Evolutionary conservation across 768 basidiomycete species (phyloP).

Genomic region (Psilocybe sp.): DNA sequence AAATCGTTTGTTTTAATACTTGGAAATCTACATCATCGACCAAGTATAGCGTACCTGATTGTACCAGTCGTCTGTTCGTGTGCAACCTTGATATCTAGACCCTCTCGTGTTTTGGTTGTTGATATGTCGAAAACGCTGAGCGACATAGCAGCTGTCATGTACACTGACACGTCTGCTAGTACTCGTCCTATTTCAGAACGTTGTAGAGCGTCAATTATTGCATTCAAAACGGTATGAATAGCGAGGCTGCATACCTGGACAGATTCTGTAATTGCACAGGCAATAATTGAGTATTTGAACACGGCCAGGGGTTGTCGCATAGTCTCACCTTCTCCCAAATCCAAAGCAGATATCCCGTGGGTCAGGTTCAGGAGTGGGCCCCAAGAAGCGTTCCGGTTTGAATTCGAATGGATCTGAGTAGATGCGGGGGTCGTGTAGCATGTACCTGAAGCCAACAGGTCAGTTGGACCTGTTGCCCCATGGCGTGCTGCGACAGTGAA

Average conservation of each 20-base stretch:
- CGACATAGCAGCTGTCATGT: constrained; percentile 36
- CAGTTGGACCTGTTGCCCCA: background rate
- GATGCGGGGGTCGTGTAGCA: constrained; percentile 36
- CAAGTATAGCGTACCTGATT: constrained; percentile 34
- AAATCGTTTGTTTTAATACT: too few species aligned
- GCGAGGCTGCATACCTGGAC: constrained; percentile 23
- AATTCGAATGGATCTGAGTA: constrained; percentile 40
- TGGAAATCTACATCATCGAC: too few species aligned
- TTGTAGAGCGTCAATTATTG: constrained; percentile 4
- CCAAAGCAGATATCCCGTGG: constrained; percentile 48
- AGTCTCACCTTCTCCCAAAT: constrained; percentile 44
- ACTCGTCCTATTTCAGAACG: constrained; percentile 22
- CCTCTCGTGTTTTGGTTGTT: constrained; percentile 20
- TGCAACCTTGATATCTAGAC: constrained; percentile 28
- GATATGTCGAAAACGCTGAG: constrained; percentile 40
- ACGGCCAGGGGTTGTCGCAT: background rate
- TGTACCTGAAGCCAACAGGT: constrained; percentile 24
- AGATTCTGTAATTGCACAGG: constrained; percentile 19
- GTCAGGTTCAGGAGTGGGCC: constrained; percentile 36
- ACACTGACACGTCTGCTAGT: constrained; percentile 42
- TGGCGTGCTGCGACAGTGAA: background rate
- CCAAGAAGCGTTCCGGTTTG: constrained; percentile 46
- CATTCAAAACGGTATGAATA: background rate
- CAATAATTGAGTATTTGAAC: background rate
- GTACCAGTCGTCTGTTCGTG: constrained; percentile 41